Conservation (phyloP, 305 asterid genomes). For the Withania somnifera region DNA sequence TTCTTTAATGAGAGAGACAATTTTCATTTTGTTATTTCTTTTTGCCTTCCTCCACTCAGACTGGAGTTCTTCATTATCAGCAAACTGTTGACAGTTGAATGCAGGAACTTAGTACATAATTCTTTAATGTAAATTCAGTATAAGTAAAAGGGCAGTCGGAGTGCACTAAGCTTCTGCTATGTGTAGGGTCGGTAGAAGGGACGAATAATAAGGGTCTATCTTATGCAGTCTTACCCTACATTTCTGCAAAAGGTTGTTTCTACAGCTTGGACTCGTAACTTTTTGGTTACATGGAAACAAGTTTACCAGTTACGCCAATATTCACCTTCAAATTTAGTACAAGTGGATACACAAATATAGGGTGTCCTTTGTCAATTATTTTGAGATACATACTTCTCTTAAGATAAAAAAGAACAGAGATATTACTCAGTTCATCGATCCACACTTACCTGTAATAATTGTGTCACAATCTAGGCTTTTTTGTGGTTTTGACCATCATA, state of each 20-base stretch:
- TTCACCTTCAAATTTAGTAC: not conserved
- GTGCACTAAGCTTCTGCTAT: too few species aligned
- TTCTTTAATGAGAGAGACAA: slow-evolving; percentile 42
- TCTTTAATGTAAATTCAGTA: not conserved
- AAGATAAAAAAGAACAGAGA: not conserved
- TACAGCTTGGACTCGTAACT: too few species aligned
- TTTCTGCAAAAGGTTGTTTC: not conserved
- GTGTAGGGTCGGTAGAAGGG: not conserved
- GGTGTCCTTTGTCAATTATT: not conserved
- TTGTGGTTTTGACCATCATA: too few species aligned
- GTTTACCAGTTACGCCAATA: not conserved
- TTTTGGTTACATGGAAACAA: not conserved
- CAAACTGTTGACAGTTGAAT: slow-evolving; percentile 28
- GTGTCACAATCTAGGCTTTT: too few species aligned
- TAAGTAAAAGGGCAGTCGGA: not conserved
- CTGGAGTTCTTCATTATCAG: slow-evolving; percentile 47
- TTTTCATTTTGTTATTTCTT: slow-evolving; percentile 36
- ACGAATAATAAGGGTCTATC: too few species aligned
- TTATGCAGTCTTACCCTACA: too few species aligned
- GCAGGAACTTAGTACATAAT: not conserved
- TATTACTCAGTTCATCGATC: not conserved
- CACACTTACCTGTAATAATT: too few species aligned
- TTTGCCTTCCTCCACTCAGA: slow-evolving; percentile 51
- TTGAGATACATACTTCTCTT: not conserved
- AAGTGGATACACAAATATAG: not conserved